Evolutionary conservation across 331 rosid species (phyloP).

Genomic region (Malus hybrid): DNA sequence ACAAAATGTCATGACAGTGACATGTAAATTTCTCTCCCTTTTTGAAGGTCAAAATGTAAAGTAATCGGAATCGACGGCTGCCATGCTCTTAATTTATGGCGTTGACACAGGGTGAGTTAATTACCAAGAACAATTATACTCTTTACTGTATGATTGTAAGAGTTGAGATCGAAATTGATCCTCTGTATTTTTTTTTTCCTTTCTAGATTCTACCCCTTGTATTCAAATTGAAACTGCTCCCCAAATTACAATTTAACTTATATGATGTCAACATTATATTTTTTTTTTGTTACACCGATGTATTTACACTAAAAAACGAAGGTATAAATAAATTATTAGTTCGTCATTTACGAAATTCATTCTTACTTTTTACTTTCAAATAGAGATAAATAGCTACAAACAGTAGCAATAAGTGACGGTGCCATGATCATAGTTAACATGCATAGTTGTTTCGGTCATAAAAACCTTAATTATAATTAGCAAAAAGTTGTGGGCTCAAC

Average conservation of each 20-base stretch:
- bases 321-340: no score
- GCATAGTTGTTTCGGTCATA: background rate
- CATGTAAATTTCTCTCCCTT: background rate
- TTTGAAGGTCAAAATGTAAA: background rate
- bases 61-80: slow-evolving; percentile 20
- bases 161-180: background rate
- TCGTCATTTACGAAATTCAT: no score
- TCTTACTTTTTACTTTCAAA: no score
- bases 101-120: background rate
- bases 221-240: background rate
- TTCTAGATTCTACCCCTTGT: background rate
- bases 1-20: no score
- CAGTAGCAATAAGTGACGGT: no score
- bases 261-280: background rate
- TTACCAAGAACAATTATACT: background rate
- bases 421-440: background rate
- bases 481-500: no score
- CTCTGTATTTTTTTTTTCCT: background rate
- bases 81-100: background rate
- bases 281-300: no score
- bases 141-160: background rate
- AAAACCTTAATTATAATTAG: no score
- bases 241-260: background rate
- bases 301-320: no score
- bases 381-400: no score